Evolutionary conservation across 768 basidiomycete species (phyloP), one percentile per base, ranked within the genome.

Genomic region (Austroboletus eburneus): DNA sequence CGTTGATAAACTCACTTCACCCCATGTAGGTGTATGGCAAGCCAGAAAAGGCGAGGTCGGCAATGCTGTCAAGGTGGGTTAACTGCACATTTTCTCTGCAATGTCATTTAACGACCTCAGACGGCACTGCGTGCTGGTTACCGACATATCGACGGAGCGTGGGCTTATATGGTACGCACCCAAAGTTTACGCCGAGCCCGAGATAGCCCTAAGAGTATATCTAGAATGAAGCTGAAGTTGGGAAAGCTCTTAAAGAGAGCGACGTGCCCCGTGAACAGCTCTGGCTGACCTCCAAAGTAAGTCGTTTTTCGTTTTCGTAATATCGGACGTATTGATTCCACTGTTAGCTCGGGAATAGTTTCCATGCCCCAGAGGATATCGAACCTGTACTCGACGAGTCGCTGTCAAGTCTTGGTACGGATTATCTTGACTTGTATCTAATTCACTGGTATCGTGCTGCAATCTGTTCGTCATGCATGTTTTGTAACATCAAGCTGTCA

Each of bases 381-480:
- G 86, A 87, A 57, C 56, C 74, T 1, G 73, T 72, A 10, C 71
- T 90, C 9, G 82, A 88, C 54, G 81, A 87, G 48, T 80, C 84
- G 0, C 72, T 87, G 8, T 51, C 64, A 9, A 76, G 71, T 52
- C 76, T 89, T 3, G 76, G 77, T 3, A 81, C 78, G 1, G 75
- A 83, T 34, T 89, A 90, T 62, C 72, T 92, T 42, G 88, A 91
- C 62, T 63, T 91, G 39, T 91, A 90, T 60, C 68, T 92, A 41
- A 85, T 90, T 49, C 87, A 89, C 58, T 91, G 86, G 86, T 84
- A 56, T 54, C 36, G 25, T 34, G 6, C 4, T 25, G 5, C 29
- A 6, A 48, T n/a, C 25, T 21, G 13, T 29, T 6, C 21, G 6
- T 14, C 18, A 21, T 25, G 3, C 27, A 22, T 21, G 18, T 14